These are phyloP conservation scores for Amylostereum chailletii DNA, from an alignment of 1,284 basidiomycete genomes.

Conservation along the genomic window DNA sequence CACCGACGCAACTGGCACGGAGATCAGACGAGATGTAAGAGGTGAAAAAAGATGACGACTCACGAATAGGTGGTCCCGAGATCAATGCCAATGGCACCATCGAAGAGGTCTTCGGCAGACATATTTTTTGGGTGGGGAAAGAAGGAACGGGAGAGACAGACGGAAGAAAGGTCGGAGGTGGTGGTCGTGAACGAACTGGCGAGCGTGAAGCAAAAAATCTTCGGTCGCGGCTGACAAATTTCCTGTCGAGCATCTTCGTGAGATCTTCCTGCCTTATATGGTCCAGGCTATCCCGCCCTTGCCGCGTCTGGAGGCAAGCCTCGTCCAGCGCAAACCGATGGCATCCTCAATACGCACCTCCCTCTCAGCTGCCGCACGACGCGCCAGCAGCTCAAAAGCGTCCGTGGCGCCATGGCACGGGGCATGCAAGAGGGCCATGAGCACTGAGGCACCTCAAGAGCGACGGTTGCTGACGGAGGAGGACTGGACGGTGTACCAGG, in stretches of 20 bases:
- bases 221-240: slow-evolving; percentile 20
- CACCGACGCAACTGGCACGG: slow-evolving; percentile 76
- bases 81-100: slow-evolving; percentile 95
- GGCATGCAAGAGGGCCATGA: too few species aligned
- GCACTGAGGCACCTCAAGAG: too few species aligned
- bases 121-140: slow-evolving; percentile 51
- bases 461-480: slow-evolving; percentile 16
- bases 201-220: slow-evolving; percentile 29
- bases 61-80: slow-evolving; percentile 88
- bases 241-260: too few species aligned
- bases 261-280: too few species aligned
- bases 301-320: too few species aligned
- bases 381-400: too few species aligned
- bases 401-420: too few species aligned
- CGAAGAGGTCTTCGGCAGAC: slow-evolving; percentile 76
- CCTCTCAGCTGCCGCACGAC: too few species aligned
- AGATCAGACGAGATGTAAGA: slow-evolving; percentile 13
- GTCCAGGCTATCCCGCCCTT: too few species aligned
- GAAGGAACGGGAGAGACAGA: slow-evolving; percentile 18
- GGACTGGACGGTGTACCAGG: slow-evolving; percentile 60
- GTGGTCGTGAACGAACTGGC: slow-evolving; percentile 20
- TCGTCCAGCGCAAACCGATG: too few species aligned
- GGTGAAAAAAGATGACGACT: slow-evolving; percentile 20
- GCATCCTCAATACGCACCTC: too few species aligned
- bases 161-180: slow-evolving; percentile 15